Evolutionary conservation across 2,329 filamentous ascomycete genomes (phyloP).

Genomic region (Cladophialophora psammophila): DNA sequence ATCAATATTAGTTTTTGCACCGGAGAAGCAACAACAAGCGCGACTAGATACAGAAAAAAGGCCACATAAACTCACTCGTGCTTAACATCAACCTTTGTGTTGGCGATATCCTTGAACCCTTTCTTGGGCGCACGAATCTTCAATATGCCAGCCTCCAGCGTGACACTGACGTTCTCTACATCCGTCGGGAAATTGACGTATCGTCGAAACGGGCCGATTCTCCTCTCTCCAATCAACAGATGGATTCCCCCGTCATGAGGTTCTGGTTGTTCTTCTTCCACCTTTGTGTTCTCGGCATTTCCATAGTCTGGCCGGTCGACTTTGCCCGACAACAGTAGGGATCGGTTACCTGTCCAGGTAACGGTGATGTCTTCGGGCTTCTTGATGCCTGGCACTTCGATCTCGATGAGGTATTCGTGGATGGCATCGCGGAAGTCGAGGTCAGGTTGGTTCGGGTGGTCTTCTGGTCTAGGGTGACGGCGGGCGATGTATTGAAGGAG

Average conservation of each 20-base stretch:
- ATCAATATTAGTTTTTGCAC: slow-evolving; percentile 14
- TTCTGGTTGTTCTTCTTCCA: slow-evolving; percentile 33
- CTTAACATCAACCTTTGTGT: slow-evolving; percentile 35
- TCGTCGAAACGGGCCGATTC: slow-evolving; percentile 34
- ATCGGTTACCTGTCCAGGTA: slow-evolving; percentile 33
- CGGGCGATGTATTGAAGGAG: slow-evolving; percentile 30
- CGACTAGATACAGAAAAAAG: slow-evolving; percentile 19
- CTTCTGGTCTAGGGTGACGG: slow-evolving; percentile 31
- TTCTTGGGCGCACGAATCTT: slow-evolving; percentile 38
- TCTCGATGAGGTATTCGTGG: slow-evolving; percentile 34
- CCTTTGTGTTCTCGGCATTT: slow-evolving; percentile 25
- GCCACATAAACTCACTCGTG: slow-evolving; percentile 35
- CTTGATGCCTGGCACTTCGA: slow-evolving; percentile 37
- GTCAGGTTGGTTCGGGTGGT: slow-evolving; percentile 38
- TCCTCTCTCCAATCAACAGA: slow-evolving; percentile 34
- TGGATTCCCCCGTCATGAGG: slow-evolving; percentile 27
- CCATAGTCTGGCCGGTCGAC: slow-evolving; percentile 33
- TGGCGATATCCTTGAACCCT: slow-evolving; percentile 27
- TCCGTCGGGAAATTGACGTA: slow-evolving; percentile 38
- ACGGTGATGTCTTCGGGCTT: slow-evolving; percentile 35
- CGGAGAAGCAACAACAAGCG: neutral
- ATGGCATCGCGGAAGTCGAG: slow-evolving; percentile 36
- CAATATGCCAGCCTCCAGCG: slow-evolving; percentile 35
- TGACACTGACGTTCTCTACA: slow-evolving; percentile 36
- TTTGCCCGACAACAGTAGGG: slow-evolving; percentile 30